phyloP scores from a whole-genome alignment of 2,329 filamentous ascomycete species.

The Epichloe bromicola region DNA sequence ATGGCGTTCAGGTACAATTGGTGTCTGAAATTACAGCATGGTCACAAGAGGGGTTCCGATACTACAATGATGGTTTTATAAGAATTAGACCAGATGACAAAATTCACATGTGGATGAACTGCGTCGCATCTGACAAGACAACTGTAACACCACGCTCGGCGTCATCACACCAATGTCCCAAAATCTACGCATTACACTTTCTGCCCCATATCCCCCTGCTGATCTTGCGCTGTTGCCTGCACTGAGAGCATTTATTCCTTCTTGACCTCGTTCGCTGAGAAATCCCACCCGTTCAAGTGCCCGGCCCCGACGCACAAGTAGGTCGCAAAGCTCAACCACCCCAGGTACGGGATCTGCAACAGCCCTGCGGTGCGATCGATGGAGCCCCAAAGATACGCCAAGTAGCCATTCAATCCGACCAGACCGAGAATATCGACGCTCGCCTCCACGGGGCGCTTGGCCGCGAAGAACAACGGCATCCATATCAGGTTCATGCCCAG shows the following conservation, averaged over 20 bases:
- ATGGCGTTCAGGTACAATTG: constrained; percentile 4
- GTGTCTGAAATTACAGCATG: neutral
- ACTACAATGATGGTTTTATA: neutral
- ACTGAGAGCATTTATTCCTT: neutral
- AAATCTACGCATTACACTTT: too few species aligned
- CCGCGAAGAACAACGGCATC: constrained; percentile 88
- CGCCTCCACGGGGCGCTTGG: constrained; percentile 59
- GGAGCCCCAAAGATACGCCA: constrained; percentile 63
- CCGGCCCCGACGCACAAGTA: constrained; percentile 65
- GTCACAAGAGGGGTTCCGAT: neutral
- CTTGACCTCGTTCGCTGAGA: constrained; percentile 24
- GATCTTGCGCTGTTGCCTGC: too few species aligned
- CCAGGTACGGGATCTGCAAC: constrained; percentile 68
- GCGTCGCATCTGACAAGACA: neutral
- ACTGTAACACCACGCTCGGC: neutral
- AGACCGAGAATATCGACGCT: constrained; percentile 63
- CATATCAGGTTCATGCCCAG: constrained; percentile 74
- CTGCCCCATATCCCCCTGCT: too few species aligned
- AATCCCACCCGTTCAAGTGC: constrained; percentile 55
- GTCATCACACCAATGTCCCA: too few species aligned
- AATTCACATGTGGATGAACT: neutral
- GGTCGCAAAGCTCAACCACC: constrained; percentile 76
- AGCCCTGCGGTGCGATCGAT: constrained; percentile 62
- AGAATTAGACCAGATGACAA: neutral
- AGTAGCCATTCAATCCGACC: constrained; percentile 56